Conservation (phyloP, 495 filamentous ascomycete genomes). For the Podospora appendiculata region DNA sequence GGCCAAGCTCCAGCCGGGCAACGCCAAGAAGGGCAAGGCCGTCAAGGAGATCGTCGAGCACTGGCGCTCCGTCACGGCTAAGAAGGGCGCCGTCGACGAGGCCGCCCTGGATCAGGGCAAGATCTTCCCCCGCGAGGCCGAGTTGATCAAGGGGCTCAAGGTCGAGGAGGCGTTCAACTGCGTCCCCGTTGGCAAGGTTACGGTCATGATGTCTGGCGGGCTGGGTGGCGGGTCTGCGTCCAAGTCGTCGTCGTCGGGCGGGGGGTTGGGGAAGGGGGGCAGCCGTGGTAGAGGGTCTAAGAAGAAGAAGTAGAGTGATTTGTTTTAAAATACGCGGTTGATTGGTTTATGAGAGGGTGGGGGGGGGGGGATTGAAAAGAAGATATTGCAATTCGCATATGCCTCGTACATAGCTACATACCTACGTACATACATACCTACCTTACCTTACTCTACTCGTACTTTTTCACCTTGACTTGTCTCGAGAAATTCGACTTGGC, state of each 20-base stretch:
- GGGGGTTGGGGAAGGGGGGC: no score
- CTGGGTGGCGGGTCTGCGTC: conserved; percentile 14
- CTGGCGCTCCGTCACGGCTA: conserved; percentile 59
- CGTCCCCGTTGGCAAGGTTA: conserved; percentile 78
- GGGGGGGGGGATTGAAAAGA: no score
- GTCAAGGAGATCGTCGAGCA: conserved; percentile 75
- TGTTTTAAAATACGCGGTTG: no score
- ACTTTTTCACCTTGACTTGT: not conserved
- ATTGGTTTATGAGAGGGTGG: no score
- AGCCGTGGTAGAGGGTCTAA: no score
- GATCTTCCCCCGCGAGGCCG: conserved; percentile 75
- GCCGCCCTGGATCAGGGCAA: conserved; percentile 55
- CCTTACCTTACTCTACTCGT: no score
- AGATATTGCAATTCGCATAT: no score
- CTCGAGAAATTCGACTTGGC: no score
- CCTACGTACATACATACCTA: not conserved
- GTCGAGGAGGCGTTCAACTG: conserved; percentile 73
- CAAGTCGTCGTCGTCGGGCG: no score
- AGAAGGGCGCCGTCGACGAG: conserved; percentile 52
- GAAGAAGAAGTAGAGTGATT: no score
- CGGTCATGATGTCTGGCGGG: conserved; percentile 61
- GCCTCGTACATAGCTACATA: not conserved
- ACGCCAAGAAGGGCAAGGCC: conserved; percentile 90
- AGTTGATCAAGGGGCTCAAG: conserved; percentile 71
- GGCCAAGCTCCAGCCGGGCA: conserved; percentile 84